Evolutionary conservation across 2,329 filamentous ascomycete genomes (phyloP), one percentile per base, ranked within the genome.

Genomic region (Chrysoporthe puriensis): DNA sequence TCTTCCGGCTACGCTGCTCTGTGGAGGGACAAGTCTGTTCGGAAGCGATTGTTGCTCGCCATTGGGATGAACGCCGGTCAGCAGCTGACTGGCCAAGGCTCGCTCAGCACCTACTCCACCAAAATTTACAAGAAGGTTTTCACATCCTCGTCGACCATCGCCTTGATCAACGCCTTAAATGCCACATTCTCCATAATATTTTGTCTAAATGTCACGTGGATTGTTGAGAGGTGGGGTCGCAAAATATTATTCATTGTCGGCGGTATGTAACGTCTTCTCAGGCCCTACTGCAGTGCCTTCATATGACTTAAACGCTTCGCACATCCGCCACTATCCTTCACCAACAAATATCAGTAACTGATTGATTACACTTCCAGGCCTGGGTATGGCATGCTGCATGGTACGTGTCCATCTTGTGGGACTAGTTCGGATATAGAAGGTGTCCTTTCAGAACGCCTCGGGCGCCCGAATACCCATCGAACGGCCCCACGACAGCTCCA

Each of bases 51-150:
- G 71, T 78, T 82, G 50, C 84, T 92, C 42, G 89, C 89, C 32
- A 84, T 90, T 71, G 78, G 91, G 63, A 79, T 92, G 77, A 92
- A 92, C 74, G 84, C 89, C 58, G 90, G 90, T 48, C 90, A 91
- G 76, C 90, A 92, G 76, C 83, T 92, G 46, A 90, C 89, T 4
- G 90, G 90, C n/a, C 90, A 92, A 77, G 90, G 90, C 70, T 90
- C 89, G 1, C 82, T 92, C 71, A 92, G 91, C 82, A 85, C 86
- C 3, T 92, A 92, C 82, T 90, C 86, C 16, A 91, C 89, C n/a
- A 86, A 87, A 73, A 90, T 92, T 73, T 92, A 92, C 81, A 86
- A 90, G 79, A 89, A 90, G 74, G 85, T 92, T 32, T 92, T 90
- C 81, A 82, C 79, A 34, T 82, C 78, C 63, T 79, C 79, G 66